phyloP scores from a whole-genome alignment of 441 rosid species.

The Euphorbia celastroides region DNA sequence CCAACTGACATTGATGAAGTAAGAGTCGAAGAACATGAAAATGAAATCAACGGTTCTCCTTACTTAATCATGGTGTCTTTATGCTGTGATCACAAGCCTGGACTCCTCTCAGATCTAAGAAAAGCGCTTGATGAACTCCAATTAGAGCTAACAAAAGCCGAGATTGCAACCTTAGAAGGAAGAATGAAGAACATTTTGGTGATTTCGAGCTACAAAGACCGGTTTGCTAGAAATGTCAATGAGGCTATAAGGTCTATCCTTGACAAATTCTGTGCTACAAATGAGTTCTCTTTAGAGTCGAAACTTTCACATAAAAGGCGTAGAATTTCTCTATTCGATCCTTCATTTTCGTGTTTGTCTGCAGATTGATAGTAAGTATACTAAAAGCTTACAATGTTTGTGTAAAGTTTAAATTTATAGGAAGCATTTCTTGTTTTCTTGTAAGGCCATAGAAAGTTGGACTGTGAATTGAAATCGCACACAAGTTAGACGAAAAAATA shows the following conservation, averaged over 20 bases:
- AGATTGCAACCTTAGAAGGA: constrained; percentile 42
- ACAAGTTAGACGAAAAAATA: too few relatives aligned
- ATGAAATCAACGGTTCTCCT: constrained; percentile 16
- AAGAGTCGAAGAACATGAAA: constrained; percentile 31
- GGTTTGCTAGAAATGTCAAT: constrained; percentile 26
- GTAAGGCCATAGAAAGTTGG: neutral
- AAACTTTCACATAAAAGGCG: constrained; percentile 36
- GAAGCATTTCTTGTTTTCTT: neutral
- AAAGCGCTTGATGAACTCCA: constrained; percentile 34
- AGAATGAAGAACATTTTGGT: constrained; percentile 40
- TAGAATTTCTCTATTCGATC: constrained; percentile 27
- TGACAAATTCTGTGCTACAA: constrained; percentile 31
- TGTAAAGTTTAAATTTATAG: neutral
- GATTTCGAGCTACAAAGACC: constrained; percentile 24
- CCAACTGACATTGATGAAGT: constrained; percentile 45
- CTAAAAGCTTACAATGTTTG: neutral
- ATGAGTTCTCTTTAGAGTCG: constrained; percentile 29
- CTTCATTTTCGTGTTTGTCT: constrained; percentile 16
- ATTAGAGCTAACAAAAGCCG: constrained; percentile 28
- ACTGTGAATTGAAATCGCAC: too few relatives aligned
- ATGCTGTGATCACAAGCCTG: constrained; percentile 42
- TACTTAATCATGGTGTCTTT: constrained; percentile 30
- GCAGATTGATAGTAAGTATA: constrained; percentile 14
- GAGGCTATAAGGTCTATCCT: constrained; percentile 33
- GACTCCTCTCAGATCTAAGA: constrained; percentile 38